Conservation (phyloP, 257 asterid genomes). For the Primulina eburnea region DNA sequence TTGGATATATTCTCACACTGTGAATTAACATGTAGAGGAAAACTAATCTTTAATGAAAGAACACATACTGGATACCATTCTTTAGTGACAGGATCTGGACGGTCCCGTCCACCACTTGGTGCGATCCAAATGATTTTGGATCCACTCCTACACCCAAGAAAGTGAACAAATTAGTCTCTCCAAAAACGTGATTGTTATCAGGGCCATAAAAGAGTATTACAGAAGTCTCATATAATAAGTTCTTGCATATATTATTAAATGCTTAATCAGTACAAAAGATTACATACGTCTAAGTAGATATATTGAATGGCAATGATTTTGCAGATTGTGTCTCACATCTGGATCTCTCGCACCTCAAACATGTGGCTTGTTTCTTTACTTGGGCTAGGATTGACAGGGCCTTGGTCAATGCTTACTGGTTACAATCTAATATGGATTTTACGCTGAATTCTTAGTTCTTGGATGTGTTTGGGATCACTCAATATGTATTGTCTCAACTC, state of each 20-base stretch:
- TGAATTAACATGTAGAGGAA: background rate
- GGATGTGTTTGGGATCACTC: too few relatives aligned
- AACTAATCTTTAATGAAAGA: conserved; percentile 26
- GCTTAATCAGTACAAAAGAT: background rate
- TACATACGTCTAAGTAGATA: background rate
- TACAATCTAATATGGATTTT: too few relatives aligned
- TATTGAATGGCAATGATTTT: background rate
- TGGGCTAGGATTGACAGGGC: too few relatives aligned
- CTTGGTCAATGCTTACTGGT: too few relatives aligned
- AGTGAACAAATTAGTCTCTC: conserved; percentile 12
- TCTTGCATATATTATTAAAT: too few relatives aligned
- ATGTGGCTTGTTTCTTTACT: too few relatives aligned
- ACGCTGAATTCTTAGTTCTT: too few relatives aligned
- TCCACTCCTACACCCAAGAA: conserved; percentile 67
- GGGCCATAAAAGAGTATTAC: background rate
- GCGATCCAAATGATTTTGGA: conserved; percentile 94
- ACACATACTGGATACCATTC: conserved; percentile 85
- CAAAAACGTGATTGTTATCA: background rate
- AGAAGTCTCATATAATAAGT: too few relatives aligned
- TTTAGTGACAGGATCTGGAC: conserved; percentile 77
- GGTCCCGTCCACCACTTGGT: conserved; percentile 99
- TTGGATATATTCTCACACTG: background rate
- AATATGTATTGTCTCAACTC: too few relatives aligned
- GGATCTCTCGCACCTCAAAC: too few relatives aligned
- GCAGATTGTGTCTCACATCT: too few relatives aligned